These are phyloP conservation scores for Ustilago bromivora DNA, from an alignment of 1,284 basidiomycete genomes.

Conservation along the genomic window DNA sequence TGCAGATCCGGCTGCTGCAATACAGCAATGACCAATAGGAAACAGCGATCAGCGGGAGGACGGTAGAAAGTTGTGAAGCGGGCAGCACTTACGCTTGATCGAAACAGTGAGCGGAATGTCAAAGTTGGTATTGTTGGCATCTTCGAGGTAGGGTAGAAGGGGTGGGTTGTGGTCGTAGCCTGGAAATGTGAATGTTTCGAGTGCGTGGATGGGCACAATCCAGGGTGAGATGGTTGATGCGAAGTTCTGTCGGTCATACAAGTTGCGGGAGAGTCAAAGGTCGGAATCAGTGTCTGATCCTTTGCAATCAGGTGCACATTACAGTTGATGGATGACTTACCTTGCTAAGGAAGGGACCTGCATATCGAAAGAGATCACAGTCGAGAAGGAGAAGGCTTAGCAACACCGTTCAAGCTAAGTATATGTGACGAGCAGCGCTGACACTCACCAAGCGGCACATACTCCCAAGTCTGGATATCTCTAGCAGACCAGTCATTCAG, in stretches of 20 bases:
- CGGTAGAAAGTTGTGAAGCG: not conserved
- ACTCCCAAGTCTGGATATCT: conserved; percentile 54
- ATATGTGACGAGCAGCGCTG: too few species aligned
- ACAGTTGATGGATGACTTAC: not conserved
- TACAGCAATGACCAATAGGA: too few species aligned
- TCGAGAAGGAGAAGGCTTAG: not conserved
- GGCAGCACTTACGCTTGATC: conserved; percentile 10
- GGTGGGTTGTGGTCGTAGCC: conserved; percentile 34
- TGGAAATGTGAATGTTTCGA: conserved; percentile 33
- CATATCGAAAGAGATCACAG: not conserved
- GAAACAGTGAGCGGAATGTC: conserved; percentile 35
- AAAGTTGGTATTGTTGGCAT: conserved; percentile 34
- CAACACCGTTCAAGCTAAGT: too few species aligned
- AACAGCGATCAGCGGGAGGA: too few species aligned
- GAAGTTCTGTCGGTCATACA: conserved; percentile 30
- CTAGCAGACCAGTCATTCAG: conserved; percentile 62
- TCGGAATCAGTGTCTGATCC: not conserved
- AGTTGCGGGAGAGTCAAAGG: not conserved
- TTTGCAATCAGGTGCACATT: not conserved
- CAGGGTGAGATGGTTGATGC: conserved; percentile 50
- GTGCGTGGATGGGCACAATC: conserved; percentile 39
- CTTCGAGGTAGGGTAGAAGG: conserved; percentile 35
- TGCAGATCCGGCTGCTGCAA: not conserved
- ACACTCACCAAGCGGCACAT: conserved; percentile 41
- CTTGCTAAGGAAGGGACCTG: conserved; percentile 42